These are phyloP conservation scores for Soucietia sequanensis DNA, from an alignment of 805 yeast species.

Conservation along the genomic window DNA sequence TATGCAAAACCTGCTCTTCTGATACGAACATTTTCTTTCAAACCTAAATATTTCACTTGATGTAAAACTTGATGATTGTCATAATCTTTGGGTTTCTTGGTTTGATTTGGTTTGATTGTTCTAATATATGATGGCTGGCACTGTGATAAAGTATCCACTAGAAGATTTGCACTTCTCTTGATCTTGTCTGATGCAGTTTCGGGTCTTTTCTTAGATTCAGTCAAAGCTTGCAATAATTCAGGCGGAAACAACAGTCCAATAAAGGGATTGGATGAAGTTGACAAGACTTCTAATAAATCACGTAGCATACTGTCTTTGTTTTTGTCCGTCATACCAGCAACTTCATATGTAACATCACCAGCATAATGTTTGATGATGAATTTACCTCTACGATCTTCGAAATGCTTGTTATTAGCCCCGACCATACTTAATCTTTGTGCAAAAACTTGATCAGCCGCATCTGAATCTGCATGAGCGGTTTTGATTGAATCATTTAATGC, in stretches of 20 bases:
- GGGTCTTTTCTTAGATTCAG: slow-evolving; percentile 73
- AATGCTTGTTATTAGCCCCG: slow-evolving; percentile 72
- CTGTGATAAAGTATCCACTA: slow-evolving; percentile 84
- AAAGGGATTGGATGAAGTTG: slow-evolving; percentile 69
- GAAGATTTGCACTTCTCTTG: slow-evolving; percentile 82
- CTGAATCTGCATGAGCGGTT: slow-evolving; percentile 96
- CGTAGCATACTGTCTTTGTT: slow-evolving; percentile 92
- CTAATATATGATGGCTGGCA: slow-evolving; percentile 96
- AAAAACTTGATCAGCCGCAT: slow-evolving; percentile 95
- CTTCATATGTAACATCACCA: slow-evolving; percentile 95
- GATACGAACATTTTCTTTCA: slow-evolving; percentile 94
- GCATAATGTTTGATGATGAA: slow-evolving; percentile 95
- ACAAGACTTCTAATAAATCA: slow-evolving; percentile 77
- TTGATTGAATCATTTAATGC: slow-evolving; percentile 96
- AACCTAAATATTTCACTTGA: slow-evolving; percentile 92
- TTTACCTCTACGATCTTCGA: slow-evolving; percentile 83
- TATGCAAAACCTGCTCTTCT: slow-evolving; percentile 99
- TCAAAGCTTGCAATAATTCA: slow-evolving; percentile 28
- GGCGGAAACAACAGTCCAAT: slow-evolving; percentile 52
- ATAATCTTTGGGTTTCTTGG: slow-evolving; percentile 85
- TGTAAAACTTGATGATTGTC: slow-evolving; percentile 88
- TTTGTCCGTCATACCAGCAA: slow-evolving; percentile 89
- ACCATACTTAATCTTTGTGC: slow-evolving; percentile 88
- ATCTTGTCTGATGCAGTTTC: slow-evolving; percentile 97
- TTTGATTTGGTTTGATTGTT: slow-evolving; percentile 96